Conservation (phyloP, 768 basidiomycete genomes). For the Tricholoma matsutake region DNA sequence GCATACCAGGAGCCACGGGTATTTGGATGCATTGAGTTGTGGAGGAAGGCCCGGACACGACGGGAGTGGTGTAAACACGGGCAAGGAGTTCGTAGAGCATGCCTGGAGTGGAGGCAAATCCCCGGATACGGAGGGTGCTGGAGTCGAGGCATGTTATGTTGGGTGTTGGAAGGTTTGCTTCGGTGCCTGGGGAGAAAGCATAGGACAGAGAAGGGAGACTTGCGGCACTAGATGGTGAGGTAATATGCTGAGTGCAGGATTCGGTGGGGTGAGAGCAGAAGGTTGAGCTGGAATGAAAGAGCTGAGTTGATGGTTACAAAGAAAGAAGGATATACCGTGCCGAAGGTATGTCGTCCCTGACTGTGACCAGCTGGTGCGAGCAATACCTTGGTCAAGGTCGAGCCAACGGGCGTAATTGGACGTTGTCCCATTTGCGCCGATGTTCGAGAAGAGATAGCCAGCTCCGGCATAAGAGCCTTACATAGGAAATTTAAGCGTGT, state of each 20-base stretch:
- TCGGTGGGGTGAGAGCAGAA: constrained; percentile 68
- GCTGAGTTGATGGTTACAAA: not conserved
- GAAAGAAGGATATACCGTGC: constrained; percentile 29
- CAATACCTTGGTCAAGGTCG: constrained; percentile 61
- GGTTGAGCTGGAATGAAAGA: constrained; percentile 23
- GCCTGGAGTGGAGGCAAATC: constrained; percentile 43
- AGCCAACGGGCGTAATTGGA: constrained; percentile 62
- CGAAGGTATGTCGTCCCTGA: constrained; percentile 43
- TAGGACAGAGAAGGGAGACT: constrained; percentile 42
- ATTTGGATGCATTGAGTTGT: constrained; percentile 30
- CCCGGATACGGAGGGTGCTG: constrained; percentile 52
- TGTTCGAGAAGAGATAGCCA: constrained; percentile 53
- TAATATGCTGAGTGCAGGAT: constrained; percentile 60
- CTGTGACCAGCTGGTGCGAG: constrained; percentile 60
- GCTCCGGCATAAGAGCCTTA: constrained; percentile 69
- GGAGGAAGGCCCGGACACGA: constrained; percentile 10
- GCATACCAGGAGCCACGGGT: constrained; percentile 26
- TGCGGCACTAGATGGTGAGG: constrained; percentile 15
- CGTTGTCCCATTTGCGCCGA: constrained; percentile 37
- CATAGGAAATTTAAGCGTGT: not conserved
- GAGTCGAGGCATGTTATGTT: constrained; percentile 59
- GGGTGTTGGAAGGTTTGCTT: constrained; percentile 49
- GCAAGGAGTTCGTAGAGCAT: constrained; percentile 71
- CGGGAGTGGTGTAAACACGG: constrained; percentile 31
- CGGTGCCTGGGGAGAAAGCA: constrained; percentile 44